Conservation (phyloP, 768 basidiomycete species). For the Russula griseocarnosa region DNA sequence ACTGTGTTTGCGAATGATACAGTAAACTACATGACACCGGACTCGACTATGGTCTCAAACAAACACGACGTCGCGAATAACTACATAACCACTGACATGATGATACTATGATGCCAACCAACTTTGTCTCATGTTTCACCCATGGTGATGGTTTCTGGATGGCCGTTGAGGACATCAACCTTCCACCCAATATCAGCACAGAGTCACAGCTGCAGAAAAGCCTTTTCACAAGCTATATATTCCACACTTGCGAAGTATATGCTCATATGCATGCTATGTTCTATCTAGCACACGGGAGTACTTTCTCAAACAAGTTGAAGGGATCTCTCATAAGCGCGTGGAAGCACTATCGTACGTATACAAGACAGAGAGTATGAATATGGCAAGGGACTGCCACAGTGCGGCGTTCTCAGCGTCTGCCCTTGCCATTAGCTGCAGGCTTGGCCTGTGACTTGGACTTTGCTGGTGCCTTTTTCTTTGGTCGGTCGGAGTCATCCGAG, state of each 20-base stretch:
- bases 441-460: constrained; percentile 32
- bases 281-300: not conserved
- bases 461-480: constrained; percentile 39
- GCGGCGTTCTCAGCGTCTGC: constrained; percentile 22
- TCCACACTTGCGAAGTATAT: not conserved
- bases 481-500: constrained; percentile 42
- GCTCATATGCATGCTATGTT: too few relatives aligned
- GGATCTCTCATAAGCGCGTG: constrained; percentile 1
- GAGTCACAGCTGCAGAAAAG: not conserved
- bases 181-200: too few relatives aligned
- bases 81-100: too few relatives aligned
- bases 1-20: too few relatives aligned
- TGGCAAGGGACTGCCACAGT: not conserved
- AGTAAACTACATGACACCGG: too few relatives aligned
- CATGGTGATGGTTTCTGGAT: too few relatives aligned
- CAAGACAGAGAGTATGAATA: constrained; percentile 18
- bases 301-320: not conserved
- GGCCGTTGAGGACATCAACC: too few relatives aligned
- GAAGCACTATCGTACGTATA: constrained; percentile 23
- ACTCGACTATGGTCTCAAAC: too few relatives aligned
- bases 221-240: not conserved
- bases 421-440: constrained; percentile 33
- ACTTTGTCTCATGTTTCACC: not conserved
- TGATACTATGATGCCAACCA: too few relatives aligned
- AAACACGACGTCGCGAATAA: too few relatives aligned